These are phyloP conservation scores for Pichia sp. DNA, from an alignment of 1,139 yeast species.

Conservation along the genomic window DNA sequence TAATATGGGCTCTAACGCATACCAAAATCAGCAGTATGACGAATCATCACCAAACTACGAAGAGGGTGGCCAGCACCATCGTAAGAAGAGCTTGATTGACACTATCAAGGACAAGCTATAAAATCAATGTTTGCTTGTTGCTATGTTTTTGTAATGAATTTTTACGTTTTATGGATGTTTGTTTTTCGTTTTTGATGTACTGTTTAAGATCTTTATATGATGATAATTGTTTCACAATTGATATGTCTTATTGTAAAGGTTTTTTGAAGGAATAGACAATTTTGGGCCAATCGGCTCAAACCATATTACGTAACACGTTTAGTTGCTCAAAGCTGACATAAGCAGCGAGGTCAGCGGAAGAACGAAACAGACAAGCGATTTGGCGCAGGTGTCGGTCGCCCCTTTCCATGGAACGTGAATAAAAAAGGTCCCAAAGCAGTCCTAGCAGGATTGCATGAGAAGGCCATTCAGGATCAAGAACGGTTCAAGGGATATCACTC, in stretches of 20 bases:
- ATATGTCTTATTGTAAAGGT: too few relatives aligned
- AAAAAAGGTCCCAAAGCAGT: too few relatives aligned
- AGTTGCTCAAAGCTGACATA: neutral
- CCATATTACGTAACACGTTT: too few relatives aligned
- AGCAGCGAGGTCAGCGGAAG: neutral
- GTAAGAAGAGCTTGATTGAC: slow-evolving; percentile 13
- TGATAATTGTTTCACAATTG: neutral
- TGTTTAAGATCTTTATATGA: neutral
- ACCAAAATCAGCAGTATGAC: neutral
- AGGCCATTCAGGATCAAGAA: too few relatives aligned
- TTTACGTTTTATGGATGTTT: neutral
- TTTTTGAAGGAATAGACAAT: too few relatives aligned
- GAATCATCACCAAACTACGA: neutral
- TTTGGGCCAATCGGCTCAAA: too few relatives aligned
- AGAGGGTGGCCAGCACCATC: slow-evolving; percentile 4
- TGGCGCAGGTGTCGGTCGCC: neutral
- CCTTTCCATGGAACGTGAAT: neutral
- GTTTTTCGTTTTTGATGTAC: neutral
- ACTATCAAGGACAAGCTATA: slow-evolving; percentile 11
- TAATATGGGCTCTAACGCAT: neutral
- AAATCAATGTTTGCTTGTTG: neutral
- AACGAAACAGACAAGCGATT: neutral
- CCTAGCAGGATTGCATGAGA: too few relatives aligned
- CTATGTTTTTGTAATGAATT: neutral
- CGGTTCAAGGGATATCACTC: too few relatives aligned